Evolutionary conservation across 768 basidiomycete genomes (phyloP).

Genomic region (Rhizopogon salebrosus): DNA sequence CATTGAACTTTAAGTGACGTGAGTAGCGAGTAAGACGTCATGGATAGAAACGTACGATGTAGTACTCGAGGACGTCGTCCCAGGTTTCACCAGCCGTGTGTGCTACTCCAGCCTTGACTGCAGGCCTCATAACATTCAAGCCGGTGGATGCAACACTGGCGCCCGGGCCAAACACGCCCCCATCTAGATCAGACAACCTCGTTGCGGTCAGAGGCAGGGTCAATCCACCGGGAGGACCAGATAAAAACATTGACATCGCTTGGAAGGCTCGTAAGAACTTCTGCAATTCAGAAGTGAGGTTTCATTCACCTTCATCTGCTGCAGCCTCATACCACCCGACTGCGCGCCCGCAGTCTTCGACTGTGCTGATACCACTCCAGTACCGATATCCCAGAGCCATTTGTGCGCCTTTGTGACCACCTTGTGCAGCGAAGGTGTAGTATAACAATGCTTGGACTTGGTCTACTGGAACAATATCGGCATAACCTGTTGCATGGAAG

Average conservation of each 20-base stretch:
- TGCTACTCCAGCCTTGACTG: constrained; percentile 79
- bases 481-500: constrained; percentile 85
- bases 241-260: constrained; percentile 78
- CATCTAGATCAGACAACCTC: constrained; percentile 81
- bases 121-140: constrained; percentile 60
- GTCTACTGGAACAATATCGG: constrained; percentile 52
- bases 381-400: constrained; percentile 93
- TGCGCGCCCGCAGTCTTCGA: constrained; percentile 80
- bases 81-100: constrained; percentile 89
- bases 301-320: constrained; percentile 67
- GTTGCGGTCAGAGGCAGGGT: constrained; percentile 80
- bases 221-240: constrained; percentile 88
- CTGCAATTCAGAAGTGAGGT: neutral
- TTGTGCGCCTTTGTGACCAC: constrained; percentile 80
- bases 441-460: constrained; percentile 85
- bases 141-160: constrained; percentile 92
- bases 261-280: constrained; percentile 2
- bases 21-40: neutral
- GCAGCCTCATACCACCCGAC: constrained; percentile 87
- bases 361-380: constrained; percentile 92
- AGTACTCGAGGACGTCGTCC: constrained; percentile 90
- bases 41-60: constrained; percentile 49
- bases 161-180: constrained; percentile 93
- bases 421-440: constrained; percentile 91
- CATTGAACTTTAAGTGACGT: constrained; percentile 66